Percentiles rank a stretch among this genome's conserved stretches.
Conservation (phyloP, 495 filamentous ascomycete species). For the Podospora conica region DNA sequence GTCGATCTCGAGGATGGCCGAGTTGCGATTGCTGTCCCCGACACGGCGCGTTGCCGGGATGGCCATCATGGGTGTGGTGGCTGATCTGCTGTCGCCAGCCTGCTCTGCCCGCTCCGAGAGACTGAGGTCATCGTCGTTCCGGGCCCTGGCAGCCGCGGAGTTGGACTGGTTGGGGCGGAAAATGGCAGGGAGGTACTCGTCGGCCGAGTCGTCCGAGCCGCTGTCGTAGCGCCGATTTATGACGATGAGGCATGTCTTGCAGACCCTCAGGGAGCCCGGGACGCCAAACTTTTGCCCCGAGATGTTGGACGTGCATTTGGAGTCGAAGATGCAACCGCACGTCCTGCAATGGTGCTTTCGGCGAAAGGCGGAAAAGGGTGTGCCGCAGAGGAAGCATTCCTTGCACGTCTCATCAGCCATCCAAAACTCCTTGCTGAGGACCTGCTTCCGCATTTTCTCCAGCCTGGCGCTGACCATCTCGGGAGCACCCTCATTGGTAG, state of each 20-base stretch:
- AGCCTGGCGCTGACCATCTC: constrained; percentile 56
- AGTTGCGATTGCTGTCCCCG: constrained; percentile 74
- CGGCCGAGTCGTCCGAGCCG: constrained; percentile 73
- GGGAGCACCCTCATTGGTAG: constrained; percentile 49
- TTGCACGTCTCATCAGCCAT: constrained; percentile 99
- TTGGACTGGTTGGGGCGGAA: constrained; percentile 47
- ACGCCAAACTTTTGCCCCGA: constrained; percentile 84
- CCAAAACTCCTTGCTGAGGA: constrained; percentile 94
- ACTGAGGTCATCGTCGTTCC: constrained; percentile 33
- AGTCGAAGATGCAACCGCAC: constrained; percentile 95
- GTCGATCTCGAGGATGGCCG: constrained; percentile 85
- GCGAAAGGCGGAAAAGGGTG: constrained; percentile 86
- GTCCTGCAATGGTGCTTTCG: constrained; percentile 95
- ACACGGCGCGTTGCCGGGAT: constrained; percentile 82
- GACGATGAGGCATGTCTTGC: constrained; percentile 88
- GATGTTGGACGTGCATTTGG: constrained; percentile 88
- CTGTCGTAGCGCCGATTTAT: constrained; percentile 88
- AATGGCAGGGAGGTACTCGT: constrained; percentile 53
- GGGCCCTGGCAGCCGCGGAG: constrained; percentile 23
- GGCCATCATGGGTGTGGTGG: constrained; percentile 66
- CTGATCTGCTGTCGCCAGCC: constrained; percentile 35
- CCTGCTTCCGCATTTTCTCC: constrained; percentile 68
- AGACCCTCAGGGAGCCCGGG: constrained; percentile 77
- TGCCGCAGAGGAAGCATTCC: constrained; percentile 89
- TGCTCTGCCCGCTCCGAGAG: constrained; percentile 39